Evolutionary conservation across 23 red algal genomes (phyloP), one percentile per base, ranked within the genome.

Genomic region (Gracilaria caudata): DNA sequence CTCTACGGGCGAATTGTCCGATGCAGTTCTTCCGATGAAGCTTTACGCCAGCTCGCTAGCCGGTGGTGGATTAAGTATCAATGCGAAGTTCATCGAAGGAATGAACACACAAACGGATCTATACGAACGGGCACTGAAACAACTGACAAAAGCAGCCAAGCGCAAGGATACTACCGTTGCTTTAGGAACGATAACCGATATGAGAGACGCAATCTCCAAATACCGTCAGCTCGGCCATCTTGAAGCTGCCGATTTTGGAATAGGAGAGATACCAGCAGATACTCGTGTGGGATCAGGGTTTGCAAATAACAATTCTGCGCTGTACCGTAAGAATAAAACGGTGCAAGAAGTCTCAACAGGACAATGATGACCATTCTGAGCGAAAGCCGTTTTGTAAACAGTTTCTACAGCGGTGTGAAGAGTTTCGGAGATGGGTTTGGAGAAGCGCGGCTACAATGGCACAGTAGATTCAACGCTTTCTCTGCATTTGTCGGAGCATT

Each of bases 291-390:
- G 93, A 41, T 89, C 93, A 6, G 93, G 84, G 11, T 90, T 95
- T 86, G 75, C 63, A 26, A 95, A 95, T 66, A 94, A 94, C 47
- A 94, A 94, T 64, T 77, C 92, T 73, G 92, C 82, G 20, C 65
- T 94, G 26, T 94, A 94, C 66, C 45, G 68, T 41, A 86, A 75
- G 73, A 93, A 93, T 43, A 92, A 66, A 45, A 47, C 68, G n/a
- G 65, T 78, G 21, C 58, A 78, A 89, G 85, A 78, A 57, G 82
- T 86, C 17, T 47, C 82, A 74, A 24, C 44, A 19, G 82, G 82
- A 19, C 66, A 86, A 37, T 68, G 59, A 47, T 75, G 70, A 75
- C 3, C 14, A 13, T 14, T 32, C 4, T 6, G 2, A 9, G 2
- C 30, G 7, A 19, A 36, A 17, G 1, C 25, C 26, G 26, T 9